These are phyloP conservation scores for Steccherinum ochraceum DNA, from an alignment of 768 basidiomycete genomes.

Conservation along the genomic window DNA sequence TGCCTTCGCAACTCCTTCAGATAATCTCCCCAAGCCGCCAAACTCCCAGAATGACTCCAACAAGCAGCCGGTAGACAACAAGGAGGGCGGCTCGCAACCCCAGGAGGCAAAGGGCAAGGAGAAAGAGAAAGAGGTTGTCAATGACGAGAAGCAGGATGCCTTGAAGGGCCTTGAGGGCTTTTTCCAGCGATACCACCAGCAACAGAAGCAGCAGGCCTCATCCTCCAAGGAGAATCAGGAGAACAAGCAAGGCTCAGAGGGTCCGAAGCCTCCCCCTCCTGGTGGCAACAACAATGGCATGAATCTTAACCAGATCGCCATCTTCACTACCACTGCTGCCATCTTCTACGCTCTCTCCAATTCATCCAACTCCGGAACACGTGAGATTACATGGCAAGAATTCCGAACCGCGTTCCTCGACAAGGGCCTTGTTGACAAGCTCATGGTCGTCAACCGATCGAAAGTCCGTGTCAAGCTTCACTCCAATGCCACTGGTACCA, in stretches of 20 bases:
- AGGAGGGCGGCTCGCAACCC: slow-evolving; percentile 21
- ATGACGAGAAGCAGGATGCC: slow-evolving; percentile 31
- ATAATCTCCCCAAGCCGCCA: slow-evolving; percentile 26
- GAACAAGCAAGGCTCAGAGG: slow-evolving; percentile 28
- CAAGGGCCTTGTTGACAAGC: slow-evolving; percentile 91
- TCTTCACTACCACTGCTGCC: slow-evolving; percentile 54
- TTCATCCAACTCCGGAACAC: slow-evolving; percentile 42
- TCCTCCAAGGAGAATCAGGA: slow-evolving; percentile 23
- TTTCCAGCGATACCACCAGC: slow-evolving; percentile 57
- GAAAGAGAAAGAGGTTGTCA: slow-evolving; percentile 26
- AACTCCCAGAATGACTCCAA: slow-evolving; percentile 19
- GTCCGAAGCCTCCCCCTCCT: slow-evolving; percentile 42
- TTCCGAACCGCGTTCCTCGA: slow-evolving; percentile 96
- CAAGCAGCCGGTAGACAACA: slow-evolving; percentile 27
- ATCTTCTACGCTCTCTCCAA: slow-evolving; percentile 57
- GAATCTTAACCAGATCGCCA: slow-evolving; percentile 48
- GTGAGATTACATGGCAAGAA: slow-evolving; percentile 99
- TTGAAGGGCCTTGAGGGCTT: slow-evolving; percentile 74
- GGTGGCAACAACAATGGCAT: slow-evolving; percentile 45
- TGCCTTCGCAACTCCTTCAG: slow-evolving; percentile 42
- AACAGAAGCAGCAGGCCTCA: slow-evolving; percentile 33
- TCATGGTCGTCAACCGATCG: slow-evolving; percentile 85
- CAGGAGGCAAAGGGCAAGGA: slow-evolving; percentile 29
- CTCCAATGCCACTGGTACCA: slow-evolving; percentile 76
- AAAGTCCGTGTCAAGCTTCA: slow-evolving; percentile 91